Evolutionary conservation across 108 stramenopile genomes (phyloP), one percentile per base, ranked within the genome.

Genomic region (Mediolabrus comicus): DNA sequence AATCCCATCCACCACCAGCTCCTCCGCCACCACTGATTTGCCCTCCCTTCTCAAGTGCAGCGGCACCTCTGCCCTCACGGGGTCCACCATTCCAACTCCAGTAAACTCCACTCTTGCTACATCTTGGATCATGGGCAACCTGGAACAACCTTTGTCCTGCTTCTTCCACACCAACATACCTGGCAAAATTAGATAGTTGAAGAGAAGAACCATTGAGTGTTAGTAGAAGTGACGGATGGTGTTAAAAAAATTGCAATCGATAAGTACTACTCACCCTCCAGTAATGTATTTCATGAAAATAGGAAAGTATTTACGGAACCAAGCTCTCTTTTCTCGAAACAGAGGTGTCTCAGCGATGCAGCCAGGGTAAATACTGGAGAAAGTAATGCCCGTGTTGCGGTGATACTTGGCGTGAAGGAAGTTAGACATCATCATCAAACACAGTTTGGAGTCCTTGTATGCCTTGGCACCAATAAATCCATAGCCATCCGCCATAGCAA

Each of bases 321-420:
- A 98, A 26, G 86, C 67, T 33, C 97, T 79, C 83, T 98, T 98
- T 83, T 98, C 97, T 22, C 97, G 82, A 92, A 98, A 98, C 35
- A 98, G 73, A 19, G 84, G 82, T 2, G 97, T 96, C 69, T 96
- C 95, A 29, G 97, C 97, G 79, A 98, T 98, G 85, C 97, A 98
- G 2, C 97, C 97, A 16, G 97, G 97, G 84, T 97, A 98, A 82
- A 98, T 93, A 60, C 87, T 86, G 62, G 92, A 91, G 69, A 97
- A 96, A 29, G 88, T 68, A 72, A 98, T 95, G 60, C 97, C 97
- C 31, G 93, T 92, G 16, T 79, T 86, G 10, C 87, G 73, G 72
- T 95, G 80, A 81, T 92, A 98, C 58, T 95, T 88, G 66, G 90
- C 78, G 80, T 96, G 86, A 61, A 98, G 85, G 79, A 96, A 91